Evolutionary conservation across 495 filamentous ascomycete genomes (phyloP), one percentile per base, ranked within the genome.

Genomic region (Bathelium albidoporum): DNA sequence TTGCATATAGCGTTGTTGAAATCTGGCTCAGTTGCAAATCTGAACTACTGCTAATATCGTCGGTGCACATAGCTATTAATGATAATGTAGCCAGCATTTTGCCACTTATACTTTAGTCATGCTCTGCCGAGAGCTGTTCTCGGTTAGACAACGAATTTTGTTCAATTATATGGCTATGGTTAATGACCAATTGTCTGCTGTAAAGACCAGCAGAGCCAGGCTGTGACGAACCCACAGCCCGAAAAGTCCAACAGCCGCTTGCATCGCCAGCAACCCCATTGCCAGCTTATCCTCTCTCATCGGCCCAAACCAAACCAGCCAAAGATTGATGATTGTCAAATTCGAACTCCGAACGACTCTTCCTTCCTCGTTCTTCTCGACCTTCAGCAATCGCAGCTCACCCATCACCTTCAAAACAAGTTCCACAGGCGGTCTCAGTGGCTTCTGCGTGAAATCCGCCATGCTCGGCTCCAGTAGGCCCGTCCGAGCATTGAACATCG

Each of bases 251-350:
- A 86, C 81, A 1, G 81, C 70, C 20, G 77, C 75, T 79, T 98
- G 94, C 75, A 96, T 79, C 29, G 68, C 76, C 49, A 91, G 78
- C 62, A 98, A 80, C 70, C 88, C 89, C 66, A 84, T 77, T 12
- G 90, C 89, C 18, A 97, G 79, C 41, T 83, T 79, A 73, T 96
- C 89, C 72, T 98, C 94, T 60, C 86, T 82, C 85, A 92, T 85
- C 0, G 95, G 94, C 0, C 94, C 94, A 75, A 90, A 86, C 90
- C 90, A 96, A 29, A 97, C 89, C 58, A 98, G 75, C 94, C 93
- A 98, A 49, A 98, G 80, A 70, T 98, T 98, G 62, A 98, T 73
- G 20, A 97, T 81, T 0, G 94, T 98, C 60, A 98, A 79, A 68
- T 98, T 98, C n/a, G 82, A 88, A 14, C 84, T 93, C 72, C 95